Conservation (phyloP, 164 flowering plant genomes). For the Piper longum region DNA sequence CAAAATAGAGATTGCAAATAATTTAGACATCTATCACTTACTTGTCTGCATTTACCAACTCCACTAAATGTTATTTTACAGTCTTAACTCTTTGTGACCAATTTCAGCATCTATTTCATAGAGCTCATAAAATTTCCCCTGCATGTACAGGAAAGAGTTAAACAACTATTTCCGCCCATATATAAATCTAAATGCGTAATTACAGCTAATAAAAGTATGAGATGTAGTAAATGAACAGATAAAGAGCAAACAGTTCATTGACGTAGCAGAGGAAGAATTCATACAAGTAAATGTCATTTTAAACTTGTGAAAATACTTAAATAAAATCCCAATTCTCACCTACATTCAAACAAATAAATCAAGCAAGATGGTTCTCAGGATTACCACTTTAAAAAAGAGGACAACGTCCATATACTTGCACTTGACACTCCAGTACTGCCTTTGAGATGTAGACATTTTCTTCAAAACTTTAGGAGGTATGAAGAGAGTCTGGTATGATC, state of each 20-base stretch:
- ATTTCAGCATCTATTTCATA: slow-evolving; percentile 96
- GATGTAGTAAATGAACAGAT: too few relatives aligned
- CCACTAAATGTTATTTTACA: slow-evolving; percentile 94
- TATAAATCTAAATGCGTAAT: not conserved
- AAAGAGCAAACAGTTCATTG: too few relatives aligned
- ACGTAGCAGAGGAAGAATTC: too few relatives aligned
- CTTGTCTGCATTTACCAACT: slow-evolving; percentile 97
- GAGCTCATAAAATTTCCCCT: slow-evolving; percentile 96
- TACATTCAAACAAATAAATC: not conserved
- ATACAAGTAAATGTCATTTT: too few relatives aligned
- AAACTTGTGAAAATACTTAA: too few relatives aligned
- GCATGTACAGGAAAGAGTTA: not conserved
- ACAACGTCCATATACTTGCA: slow-evolving; percentile 81
- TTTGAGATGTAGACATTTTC: slow-evolving; percentile 88
- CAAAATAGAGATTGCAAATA: not conserved
- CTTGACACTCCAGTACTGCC: slow-evolving; percentile 80
- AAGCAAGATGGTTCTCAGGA: slow-evolving; percentile 11
- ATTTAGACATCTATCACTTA: slow-evolving; percentile 5
- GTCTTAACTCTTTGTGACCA: slow-evolving; percentile 84
- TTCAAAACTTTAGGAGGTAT: slow-evolving; percentile 68
- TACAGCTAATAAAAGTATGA: not conserved
- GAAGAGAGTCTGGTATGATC: slow-evolving; percentile 70
- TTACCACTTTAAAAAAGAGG: slow-evolving; percentile 95
- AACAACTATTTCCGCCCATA: not conserved
- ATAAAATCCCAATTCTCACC: too few relatives aligned